Percentiles rank a stretch among this genome's conserved stretches.
Conservation (phyloP, 2,329 filamentous ascomycete genomes). For the Colletotrichum sp. region DNA sequence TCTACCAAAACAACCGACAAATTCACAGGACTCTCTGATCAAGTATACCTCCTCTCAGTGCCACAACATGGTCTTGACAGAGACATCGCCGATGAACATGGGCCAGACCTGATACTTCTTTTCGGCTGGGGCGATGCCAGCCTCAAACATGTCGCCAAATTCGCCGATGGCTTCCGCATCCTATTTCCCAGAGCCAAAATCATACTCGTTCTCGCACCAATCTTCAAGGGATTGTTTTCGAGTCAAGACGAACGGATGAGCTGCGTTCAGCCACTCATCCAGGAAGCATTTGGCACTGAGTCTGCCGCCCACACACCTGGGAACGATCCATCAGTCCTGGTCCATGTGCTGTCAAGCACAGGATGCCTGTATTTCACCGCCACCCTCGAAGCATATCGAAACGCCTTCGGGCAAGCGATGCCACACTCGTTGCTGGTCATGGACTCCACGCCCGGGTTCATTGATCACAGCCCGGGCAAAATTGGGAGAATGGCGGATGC, state of each 20-base stretch:
- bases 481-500: slow-evolving; percentile 53
- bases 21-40: background rate
- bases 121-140: slow-evolving; percentile 63
- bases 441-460: slow-evolving; percentile 56
- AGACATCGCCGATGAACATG: background rate
- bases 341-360: slow-evolving; percentile 63
- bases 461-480: slow-evolving; percentile 37
- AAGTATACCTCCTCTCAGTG: background rate
- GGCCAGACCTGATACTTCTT: slow-evolving; percentile 52
- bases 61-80: background rate
- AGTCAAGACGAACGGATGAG: slow-evolving; percentile 45
- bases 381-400: slow-evolving; percentile 49
- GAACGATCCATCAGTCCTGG: slow-evolving; percentile 41
- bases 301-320: slow-evolving; percentile 6
- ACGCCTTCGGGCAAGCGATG: slow-evolving; percentile 27
- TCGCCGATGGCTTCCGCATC: slow-evolving; percentile 54
- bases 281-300: slow-evolving; percentile 35
- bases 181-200: slow-evolving; percentile 56
- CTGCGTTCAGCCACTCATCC: slow-evolving; percentile 48
- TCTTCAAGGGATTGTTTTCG: slow-evolving; percentile 49
- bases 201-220: slow-evolving; percentile 55
- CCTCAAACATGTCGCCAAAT: slow-evolving; percentile 60
- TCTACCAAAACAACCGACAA: background rate
- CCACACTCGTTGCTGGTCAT: slow-evolving; percentile 53
- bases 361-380: slow-evolving; percentile 58